Evolutionary conservation across 306 rosid species (phyloP), one percentile per base, ranked within the genome.

Genomic region (Cajanus cajan): DNA sequence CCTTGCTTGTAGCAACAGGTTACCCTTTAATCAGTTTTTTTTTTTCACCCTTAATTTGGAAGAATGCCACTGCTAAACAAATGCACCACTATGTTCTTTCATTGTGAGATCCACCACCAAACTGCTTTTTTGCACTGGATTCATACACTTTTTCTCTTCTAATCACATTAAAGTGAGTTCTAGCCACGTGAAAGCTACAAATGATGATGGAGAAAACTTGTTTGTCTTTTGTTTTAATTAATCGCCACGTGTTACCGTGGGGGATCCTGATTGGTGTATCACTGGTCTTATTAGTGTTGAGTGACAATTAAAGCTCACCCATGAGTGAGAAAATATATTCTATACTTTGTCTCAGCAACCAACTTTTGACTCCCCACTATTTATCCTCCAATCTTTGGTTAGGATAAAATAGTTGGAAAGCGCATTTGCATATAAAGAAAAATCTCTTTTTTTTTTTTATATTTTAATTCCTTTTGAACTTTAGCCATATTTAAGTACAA

Each of bases 51-150:
- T 45, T 13, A 12, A 2, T 0, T 45, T n/a, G 14, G 8, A n/a
- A n/a, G n/a, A n/a, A n/a, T n/a, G n/a, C n/a, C n/a, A n/a, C n/a
- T n/a, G n/a, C n/a, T n/a, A n/a, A n/a, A n/a, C n/a, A n/a, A 50
- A 4, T 15, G 41, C 62, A 15, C 74, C 67, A 57, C 41, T 57
- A 45, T 10, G 55, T 48, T 61, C 19, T 41, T 45, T 62, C 55
- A 1, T 25, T 62, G 65, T 66, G 58, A 77, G 67, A 25, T 75
- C 71, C 85, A 81, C 77, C 24, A 28, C 31, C 31, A 28, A 8
- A 10, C 3, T 19, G 16, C 61, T 57, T 67, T 74, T 18, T 5
- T 18, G 15, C 44, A 19, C 13, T 28, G 6, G 19, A 47, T 59
- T 40, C 65, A 40, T 6, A 8, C 18, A 15, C 13, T 68, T 59